A percentile compares a stretch with the other conserved stretches of the same genome.
These are phyloP conservation scores for Kwoniella mangroviensis DNA, from an alignment of 768 basidiomycete genomes.

Conservation along the genomic window DNA sequence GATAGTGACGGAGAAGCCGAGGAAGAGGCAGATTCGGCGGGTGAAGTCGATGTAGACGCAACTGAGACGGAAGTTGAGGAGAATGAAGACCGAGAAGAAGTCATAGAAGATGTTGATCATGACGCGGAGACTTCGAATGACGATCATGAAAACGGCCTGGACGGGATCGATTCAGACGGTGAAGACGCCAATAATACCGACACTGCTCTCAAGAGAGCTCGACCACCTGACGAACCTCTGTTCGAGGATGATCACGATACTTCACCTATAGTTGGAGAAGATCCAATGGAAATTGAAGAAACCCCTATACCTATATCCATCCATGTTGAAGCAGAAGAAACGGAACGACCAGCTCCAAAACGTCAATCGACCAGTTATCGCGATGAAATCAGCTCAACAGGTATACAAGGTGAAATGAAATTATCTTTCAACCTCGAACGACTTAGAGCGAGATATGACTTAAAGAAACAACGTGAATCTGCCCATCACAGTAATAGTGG, in stretches of 20 bases:
- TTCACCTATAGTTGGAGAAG: conserved; percentile 23
- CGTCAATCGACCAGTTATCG: conserved; percentile 29
- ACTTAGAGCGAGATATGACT: conserved; percentile 38
- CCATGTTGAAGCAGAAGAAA: background rate
- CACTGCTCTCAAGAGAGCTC: background rate
- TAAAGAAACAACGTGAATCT: background rate
- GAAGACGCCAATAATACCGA: background rate
- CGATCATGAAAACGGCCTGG: background rate
- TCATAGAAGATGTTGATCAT: background rate
- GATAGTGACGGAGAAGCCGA: background rate
- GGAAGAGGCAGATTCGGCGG: background rate
- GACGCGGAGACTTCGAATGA: conserved; percentile 2
- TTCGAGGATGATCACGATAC: conserved; percentile 38
- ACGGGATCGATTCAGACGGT: background rate
- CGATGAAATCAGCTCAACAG: conserved; percentile 37
- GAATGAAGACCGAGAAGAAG: background rate
- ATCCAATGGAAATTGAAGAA: conserved; percentile 1
- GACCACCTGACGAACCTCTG: conserved; percentile 39
- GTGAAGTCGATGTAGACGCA: background rate
- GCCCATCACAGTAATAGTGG: no score
- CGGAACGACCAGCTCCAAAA: background rate
- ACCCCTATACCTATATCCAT: background rate
- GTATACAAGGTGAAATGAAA: conserved; percentile 42
- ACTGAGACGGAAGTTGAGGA: background rate
- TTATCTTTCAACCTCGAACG: conserved; percentile 59